Percentiles rank a stretch among this genome's conserved stretches.
Conservation (phyloP, 202 grass and related monocot species). For the Setaria italica region DNA sequence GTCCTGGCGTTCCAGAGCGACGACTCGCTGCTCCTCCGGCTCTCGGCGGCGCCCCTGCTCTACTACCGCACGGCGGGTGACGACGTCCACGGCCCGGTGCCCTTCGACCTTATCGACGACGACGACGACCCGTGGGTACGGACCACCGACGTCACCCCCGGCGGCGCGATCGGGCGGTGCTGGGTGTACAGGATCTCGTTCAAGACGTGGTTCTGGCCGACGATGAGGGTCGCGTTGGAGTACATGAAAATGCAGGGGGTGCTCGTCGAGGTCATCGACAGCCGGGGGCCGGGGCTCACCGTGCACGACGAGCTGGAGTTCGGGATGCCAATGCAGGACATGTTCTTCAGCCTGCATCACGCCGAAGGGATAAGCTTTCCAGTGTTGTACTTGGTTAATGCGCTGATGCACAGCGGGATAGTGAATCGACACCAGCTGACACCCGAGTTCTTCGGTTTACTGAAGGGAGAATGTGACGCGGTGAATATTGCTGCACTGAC, state of each 20-base stretch:
- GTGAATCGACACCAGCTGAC: conserved; percentile 73
- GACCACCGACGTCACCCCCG: conserved; percentile 68
- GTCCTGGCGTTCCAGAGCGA: conserved; percentile 34
- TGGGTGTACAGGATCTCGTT: conserved; percentile 59
- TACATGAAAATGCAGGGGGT: conserved; percentile 67
- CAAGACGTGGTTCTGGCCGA: conserved; percentile 46
- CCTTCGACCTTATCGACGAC: conserved; percentile 55
- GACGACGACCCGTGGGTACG: conserved; percentile 89
- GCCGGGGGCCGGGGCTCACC: background rate
- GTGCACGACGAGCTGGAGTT: conserved; percentile 61
- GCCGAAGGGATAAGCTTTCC: conserved; percentile 57
- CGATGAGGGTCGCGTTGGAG: conserved; percentile 52
- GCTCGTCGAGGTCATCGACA: background rate
- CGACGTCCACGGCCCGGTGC: conserved; percentile 63
- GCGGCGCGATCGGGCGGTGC: conserved; percentile 69
- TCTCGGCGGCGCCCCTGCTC: conserved; percentile 37
- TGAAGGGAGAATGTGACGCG: conserved; percentile 38
- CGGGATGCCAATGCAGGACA: conserved; percentile 42
- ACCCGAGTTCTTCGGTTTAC: conserved; percentile 58
- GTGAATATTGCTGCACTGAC: conserved; percentile 65
- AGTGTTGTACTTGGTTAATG: conserved; percentile 69
- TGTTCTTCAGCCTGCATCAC: conserved; percentile 68
- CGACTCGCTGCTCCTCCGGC: conserved; percentile 60
- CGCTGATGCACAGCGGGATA: conserved; percentile 71
- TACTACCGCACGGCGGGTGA: conserved; percentile 79